A percentile compares a stretch with the other conserved stretches of the same genome.
phyloP scores from a whole-genome alignment of 371 early-diverging fungal species.

The Rhizopus sp. region DNA sequence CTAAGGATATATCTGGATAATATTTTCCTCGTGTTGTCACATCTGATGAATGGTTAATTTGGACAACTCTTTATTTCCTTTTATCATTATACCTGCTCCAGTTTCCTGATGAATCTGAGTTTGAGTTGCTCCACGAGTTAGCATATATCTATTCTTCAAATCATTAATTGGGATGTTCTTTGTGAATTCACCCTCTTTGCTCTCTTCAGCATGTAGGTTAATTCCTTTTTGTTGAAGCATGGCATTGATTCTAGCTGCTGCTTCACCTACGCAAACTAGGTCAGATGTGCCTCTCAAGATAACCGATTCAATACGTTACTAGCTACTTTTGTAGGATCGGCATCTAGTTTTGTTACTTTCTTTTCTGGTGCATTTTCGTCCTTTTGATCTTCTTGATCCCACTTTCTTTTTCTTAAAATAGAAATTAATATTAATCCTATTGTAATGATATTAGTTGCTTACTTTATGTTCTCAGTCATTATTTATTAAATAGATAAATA shows the following conservation, averaged over 20 bases:
- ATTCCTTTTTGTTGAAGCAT: slow-evolving; percentile 60
- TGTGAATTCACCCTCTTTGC: slow-evolving; percentile 51
- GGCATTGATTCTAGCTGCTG: slow-evolving; percentile 61
- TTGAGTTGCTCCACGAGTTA: slow-evolving; percentile 81
- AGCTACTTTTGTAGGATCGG: slow-evolving; percentile 40
- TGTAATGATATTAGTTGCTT: too few species aligned
- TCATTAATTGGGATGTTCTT: slow-evolving; percentile 81
- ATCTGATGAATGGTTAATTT: slow-evolving; percentile 40
- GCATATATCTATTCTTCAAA: slow-evolving; percentile 74
- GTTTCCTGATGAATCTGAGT: slow-evolving; percentile 72
- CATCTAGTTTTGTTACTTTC: slow-evolving; percentile 30
- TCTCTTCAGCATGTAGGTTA: slow-evolving; percentile 15
- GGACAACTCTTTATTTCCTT: background rate
- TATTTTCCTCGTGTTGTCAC: slow-evolving; percentile 86
- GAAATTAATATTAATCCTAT: background rate
- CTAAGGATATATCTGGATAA: slow-evolving; percentile 71
- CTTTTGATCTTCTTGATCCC: slow-evolving; percentile 46
- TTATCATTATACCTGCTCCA: slow-evolving; percentile 57
- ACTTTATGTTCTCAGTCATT: background rate
- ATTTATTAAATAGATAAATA: too few species aligned
- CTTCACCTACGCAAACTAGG: slow-evolving; percentile 36
- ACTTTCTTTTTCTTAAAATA: slow-evolving; percentile 47
- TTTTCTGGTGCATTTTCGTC: slow-evolving; percentile 19
- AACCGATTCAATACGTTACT: slow-evolving; percentile 10
- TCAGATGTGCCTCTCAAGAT: background rate